Conservation (phyloP, 169 alveolate species). For the Plasmodium adleri region DNA sequence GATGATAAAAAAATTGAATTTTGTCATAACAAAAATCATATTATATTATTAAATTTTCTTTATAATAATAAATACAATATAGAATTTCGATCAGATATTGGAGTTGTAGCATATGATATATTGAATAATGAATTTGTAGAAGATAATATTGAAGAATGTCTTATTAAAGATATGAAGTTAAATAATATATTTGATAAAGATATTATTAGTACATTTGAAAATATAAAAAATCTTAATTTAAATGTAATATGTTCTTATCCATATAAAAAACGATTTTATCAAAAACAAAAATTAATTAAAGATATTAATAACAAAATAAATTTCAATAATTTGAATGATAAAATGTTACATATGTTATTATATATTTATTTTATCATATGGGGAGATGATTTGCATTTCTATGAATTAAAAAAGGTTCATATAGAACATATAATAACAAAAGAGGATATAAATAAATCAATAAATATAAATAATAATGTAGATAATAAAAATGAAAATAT, state of each 20-base stretch:
- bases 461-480: background rate
- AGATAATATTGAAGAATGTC: background rate
- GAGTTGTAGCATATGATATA: slow-evolving; percentile 44
- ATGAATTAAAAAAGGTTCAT: slow-evolving; percentile 56
- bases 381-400: slow-evolving; percentile 62
- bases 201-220: background rate
- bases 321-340: slow-evolving; percentile 4
- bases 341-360: background rate
- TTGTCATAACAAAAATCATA: background rate
- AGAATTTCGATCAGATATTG: slow-evolving; percentile 62
- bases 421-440: background rate
- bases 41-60: slow-evolving; percentile 42
- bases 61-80: slow-evolving; percentile 47
- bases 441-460: background rate
- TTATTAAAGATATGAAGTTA: background rate
- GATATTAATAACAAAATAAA: slow-evolving; percentile 18
- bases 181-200: background rate
- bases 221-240: slow-evolving; percentile 8
- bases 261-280: slow-evolving; percentile 50
- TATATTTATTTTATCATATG: slow-evolving; percentile 47
- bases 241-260: slow-evolving; percentile 23
- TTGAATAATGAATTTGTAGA: background rate
- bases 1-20: no score
- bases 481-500: background rate
- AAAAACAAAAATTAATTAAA: slow-evolving; percentile 37